Conservation (phyloP, 2,329 filamentous ascomycete genomes). For the Madurella fahalii region DNA sequence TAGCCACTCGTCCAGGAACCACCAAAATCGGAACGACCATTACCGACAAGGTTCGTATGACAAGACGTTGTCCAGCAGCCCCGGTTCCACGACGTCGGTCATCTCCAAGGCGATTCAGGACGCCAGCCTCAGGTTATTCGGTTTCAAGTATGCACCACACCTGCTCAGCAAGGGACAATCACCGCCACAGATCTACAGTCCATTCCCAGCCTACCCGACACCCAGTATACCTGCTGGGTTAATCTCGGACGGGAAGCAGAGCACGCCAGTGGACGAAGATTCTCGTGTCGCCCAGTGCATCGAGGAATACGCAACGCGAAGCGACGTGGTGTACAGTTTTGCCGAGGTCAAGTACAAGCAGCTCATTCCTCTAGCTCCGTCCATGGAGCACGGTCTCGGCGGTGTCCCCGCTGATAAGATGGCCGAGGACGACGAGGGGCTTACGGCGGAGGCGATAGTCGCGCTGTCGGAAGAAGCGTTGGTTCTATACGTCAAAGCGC, state of each 20-base stretch:
- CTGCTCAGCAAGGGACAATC: constrained; percentile 61
- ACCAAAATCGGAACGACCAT: constrained; percentile 66
- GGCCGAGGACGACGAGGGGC: constrained; percentile 65
- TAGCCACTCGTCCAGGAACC: constrained; percentile 63
- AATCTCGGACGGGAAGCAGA: constrained; percentile 62
- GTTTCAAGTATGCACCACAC: constrained; percentile 64
- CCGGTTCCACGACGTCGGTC: constrained; percentile 74
- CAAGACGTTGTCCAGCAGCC: constrained; percentile 63
- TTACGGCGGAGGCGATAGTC: constrained; percentile 82
- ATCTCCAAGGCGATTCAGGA: constrained; percentile 94
- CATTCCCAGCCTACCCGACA: constrained; percentile 81
- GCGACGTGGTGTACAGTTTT: constrained; percentile 95
- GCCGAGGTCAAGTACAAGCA: constrained; percentile 99
- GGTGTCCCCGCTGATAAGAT: constrained; percentile 54
- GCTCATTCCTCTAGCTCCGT: constrained; percentile 82
- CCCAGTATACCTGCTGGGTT: constrained; percentile 58
- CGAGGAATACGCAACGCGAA: constrained; percentile 87
- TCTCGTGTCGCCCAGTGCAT: constrained; percentile 71
- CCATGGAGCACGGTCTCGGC: constrained; percentile 66
- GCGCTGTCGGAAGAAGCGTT: constrained; percentile 89
- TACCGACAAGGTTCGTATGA: constrained; percentile 79
- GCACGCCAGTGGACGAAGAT: constrained; percentile 70
- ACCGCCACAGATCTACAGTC: constrained; percentile 70
- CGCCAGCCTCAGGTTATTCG: constrained; percentile 73
- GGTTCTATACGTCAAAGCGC: constrained; percentile 91